Base-by-base conservation (phyloP, 2,329 filamentous ascomycete species). In the Epichloe baconii region DNA sequence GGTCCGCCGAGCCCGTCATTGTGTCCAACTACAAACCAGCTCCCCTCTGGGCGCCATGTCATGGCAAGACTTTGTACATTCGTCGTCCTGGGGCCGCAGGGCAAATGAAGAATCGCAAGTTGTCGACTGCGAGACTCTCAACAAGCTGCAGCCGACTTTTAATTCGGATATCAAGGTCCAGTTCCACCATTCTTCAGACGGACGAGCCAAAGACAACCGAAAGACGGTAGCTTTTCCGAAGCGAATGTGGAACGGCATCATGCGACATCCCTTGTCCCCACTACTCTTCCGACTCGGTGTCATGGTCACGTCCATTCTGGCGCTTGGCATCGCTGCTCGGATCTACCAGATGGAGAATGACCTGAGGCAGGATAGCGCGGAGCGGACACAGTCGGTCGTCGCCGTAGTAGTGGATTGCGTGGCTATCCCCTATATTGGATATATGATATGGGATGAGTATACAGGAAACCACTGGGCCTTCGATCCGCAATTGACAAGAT, bases 371-470 rank as follows among this genome's bases (percentile, higher is more conserved):
- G 61, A 62, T 12, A 64, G 62, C 34, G 68, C 73, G 2, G 82
- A 88, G 64, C 81, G 79, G 34, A 80, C 85, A 40, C 94, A 93
- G 48, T 86, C 88, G 7, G 79, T 89, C 53, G 89, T 97, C 71
- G 91, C 91, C 34, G 84, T 97, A 50, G 80, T 88, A 37, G 86
- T 98, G 40, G 91, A 97, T 67, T 82, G 85, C 6, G 77, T 97
- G 14, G 91, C 93, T 3, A 77, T 97, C 53, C 81, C 91, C 3
- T 98, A 97, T 68, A 85, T 94, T 51, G 71, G 86, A 47, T 97
- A 95, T 69, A 93, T 97, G 71, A 94, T 90, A 23, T 95, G 84
- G 71, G 93, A 98, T 64, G 93, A 98, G 70, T 97, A 96, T 69
- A 93, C 88, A 5, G 88, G 34, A 94, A 94, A 64, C 93, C 94